Evolutionary conservation across 2,329 filamentous ascomycete species (phyloP).

Genomic region (Colletotrichum trifolii): DNA sequence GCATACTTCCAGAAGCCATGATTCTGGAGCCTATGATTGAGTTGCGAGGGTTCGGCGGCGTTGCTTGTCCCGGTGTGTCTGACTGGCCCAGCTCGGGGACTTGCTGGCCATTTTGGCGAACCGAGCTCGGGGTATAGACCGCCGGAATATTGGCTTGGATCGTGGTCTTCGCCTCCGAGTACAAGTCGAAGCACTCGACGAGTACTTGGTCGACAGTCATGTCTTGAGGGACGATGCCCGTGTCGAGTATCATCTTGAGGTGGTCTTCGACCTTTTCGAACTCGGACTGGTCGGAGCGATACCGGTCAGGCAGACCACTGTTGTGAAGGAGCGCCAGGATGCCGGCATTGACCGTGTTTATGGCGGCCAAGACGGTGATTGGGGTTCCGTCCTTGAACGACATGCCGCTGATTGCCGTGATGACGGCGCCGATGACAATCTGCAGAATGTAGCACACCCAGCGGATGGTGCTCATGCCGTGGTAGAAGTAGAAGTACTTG

Average conservation of each 20-base stretch:
- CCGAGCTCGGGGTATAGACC: constrained; percentile 46
- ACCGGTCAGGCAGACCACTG: constrained; percentile 63
- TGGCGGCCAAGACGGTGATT: constrained; percentile 60
- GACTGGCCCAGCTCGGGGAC: constrained; percentile 18
- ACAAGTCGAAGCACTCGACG: constrained; percentile 58
- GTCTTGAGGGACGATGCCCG: constrained; percentile 55
- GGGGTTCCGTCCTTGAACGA: constrained; percentile 49
- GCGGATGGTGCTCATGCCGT: constrained; percentile 53
- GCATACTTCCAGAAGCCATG: constrained; percentile 1
- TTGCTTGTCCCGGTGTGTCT: constrained; percentile 7
- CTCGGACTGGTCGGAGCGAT: constrained; percentile 60
- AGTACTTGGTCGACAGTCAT: constrained; percentile 59
- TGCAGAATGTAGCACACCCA: constrained; percentile 62
- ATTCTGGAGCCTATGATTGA: constrained; percentile 28
- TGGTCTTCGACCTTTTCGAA: constrained; percentile 62
- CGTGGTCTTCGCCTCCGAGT: constrained; percentile 57
- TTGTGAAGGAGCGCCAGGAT: constrained; percentile 64
- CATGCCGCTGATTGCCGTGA: constrained; percentile 62
- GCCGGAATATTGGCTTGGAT: constrained; percentile 60
- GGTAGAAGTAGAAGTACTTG: constrained; percentile 57
- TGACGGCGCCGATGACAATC: constrained; percentile 58
- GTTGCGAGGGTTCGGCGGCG: constrained; percentile 9
- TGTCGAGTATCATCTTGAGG: constrained; percentile 61
- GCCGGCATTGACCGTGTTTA: constrained; percentile 62
- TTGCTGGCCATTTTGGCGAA: constrained; percentile 20